These are phyloP conservation scores for Thoreauomyces humboldtii DNA, from an alignment of 192 early-diverging fungal species.

Conservation along the genomic window DNA sequence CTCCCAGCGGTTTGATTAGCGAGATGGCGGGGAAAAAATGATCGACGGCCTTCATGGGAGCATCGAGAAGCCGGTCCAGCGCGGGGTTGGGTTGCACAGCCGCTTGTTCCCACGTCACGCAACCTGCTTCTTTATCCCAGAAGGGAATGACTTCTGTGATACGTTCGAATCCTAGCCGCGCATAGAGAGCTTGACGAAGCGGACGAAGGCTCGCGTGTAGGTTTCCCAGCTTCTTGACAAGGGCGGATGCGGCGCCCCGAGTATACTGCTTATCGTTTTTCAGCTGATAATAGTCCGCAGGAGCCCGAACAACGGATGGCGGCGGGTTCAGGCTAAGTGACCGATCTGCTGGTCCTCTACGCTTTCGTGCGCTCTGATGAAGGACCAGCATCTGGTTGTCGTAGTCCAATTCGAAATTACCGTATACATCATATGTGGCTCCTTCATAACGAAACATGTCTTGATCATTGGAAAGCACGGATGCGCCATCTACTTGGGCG, in stretches of 20 bases:
- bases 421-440: not conserved
- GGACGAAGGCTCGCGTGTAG: conserved; percentile 1
- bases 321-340: too few relatives aligned
- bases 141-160: conserved; percentile 10
- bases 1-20: not conserved
- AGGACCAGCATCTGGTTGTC: not conserved
- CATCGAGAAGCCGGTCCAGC: not conserved
- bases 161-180: not conserved
- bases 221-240: not conserved
- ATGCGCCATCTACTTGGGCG: conserved; percentile 17
- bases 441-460: conserved; percentile 22
- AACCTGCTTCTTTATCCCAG: not conserved
- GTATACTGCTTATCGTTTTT: not conserved
- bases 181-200: conserved; percentile 26
- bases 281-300: not conserved
- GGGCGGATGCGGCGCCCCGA: not conserved
- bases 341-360: not conserved
- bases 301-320: not conserved
- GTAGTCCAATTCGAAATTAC: not conserved
- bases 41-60: not conserved
- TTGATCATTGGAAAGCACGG: conserved; percentile 12
- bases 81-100: not conserved
- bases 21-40: not conserved
- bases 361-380: not conserved
- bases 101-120: not conserved